Evolutionary conservation across 106 monocot genomes (phyloP).

Genomic region (Dendrobium officinale): DNA sequence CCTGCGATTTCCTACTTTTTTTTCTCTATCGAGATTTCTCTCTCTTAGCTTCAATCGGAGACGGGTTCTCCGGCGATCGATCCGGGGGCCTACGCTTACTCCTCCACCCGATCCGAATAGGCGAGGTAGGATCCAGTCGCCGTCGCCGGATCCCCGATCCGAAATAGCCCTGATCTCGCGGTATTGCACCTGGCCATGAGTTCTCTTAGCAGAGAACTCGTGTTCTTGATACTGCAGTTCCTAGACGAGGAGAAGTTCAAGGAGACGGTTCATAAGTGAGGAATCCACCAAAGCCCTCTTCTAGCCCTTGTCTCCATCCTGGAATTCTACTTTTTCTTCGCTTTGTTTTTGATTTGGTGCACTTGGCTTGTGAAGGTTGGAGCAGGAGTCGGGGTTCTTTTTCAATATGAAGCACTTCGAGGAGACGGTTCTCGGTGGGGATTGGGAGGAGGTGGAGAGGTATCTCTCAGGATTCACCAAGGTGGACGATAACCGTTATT

Average conservation of each 20-base stretch:
- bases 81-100: background rate
- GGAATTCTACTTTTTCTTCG: background rate
- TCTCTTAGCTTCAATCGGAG: background rate
- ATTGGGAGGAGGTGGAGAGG: conserved; percentile 50
- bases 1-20: background rate
- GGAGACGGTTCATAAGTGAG: conserved; percentile 28
- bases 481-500: conserved; percentile 50
- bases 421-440: conserved; percentile 32
- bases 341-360: background rate
- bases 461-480: conserved; percentile 53
- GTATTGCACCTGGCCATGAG: conserved; percentile 4
- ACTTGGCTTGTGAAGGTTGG: conserved; percentile 28
- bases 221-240: conserved; percentile 32
- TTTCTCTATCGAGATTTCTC: background rate
- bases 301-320: background rate
- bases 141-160: background rate
- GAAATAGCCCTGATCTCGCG: background rate
- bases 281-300: conserved; percentile 10
- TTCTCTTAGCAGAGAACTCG: conserved; percentile 17
- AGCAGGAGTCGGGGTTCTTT: conserved; percentile 58
- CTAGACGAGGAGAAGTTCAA: conserved; percentile 26
- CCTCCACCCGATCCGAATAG: background rate
- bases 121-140: background rate
- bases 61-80: background rate
- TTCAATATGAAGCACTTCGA: conserved; percentile 64